phyloP scores from a whole-genome alignment of 768 basidiomycete species.

The Boletus rubroflammeus region DNA sequence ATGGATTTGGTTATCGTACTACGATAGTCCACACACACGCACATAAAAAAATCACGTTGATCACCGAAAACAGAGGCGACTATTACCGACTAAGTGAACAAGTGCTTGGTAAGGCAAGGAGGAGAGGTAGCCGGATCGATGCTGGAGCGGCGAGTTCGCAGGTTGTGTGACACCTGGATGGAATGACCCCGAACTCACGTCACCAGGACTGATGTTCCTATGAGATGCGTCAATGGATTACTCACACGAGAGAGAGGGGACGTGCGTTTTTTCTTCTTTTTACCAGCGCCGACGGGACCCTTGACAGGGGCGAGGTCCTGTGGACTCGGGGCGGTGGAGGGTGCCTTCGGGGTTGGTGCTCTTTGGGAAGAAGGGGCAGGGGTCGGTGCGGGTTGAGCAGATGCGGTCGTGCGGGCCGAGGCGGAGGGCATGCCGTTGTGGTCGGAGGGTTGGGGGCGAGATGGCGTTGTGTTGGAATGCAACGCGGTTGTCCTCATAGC shows the following conservation, averaged over 20 bases:
- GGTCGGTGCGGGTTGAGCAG: conserved; percentile 28
- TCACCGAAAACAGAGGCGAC: background rate
- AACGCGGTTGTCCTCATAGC: conserved; percentile 79
- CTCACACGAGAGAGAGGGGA: background rate
- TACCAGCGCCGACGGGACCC: conserved; percentile 49
- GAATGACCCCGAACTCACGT: conserved; percentile 10
- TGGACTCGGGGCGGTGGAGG: conserved; percentile 35
- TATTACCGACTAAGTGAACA: background rate
- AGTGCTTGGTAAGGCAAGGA: background rate
- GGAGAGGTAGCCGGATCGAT: background rate
- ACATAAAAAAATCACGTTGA: background rate
- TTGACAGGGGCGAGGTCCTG: conserved; percentile 46
- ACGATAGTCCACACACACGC: background rate
- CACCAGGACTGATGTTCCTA: conserved; percentile 26
- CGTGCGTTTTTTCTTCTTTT: conserved; percentile 78
- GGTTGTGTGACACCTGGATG: background rate
- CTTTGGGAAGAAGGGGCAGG: conserved; percentile 35
- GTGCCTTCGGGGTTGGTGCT: conserved; percentile 30
- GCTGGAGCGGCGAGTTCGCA: background rate
- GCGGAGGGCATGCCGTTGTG: conserved; percentile 26
- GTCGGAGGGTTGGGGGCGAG: conserved; percentile 33
- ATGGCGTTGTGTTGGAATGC: conserved; percentile 57
- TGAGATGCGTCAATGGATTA: conserved; percentile 1
- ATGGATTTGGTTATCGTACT: conserved; percentile 2
- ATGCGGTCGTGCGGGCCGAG: conserved; percentile 22